Conservation (phyloP, 495 filamentous ascomycete genomes). For the Filosporella fistucella region DNA sequence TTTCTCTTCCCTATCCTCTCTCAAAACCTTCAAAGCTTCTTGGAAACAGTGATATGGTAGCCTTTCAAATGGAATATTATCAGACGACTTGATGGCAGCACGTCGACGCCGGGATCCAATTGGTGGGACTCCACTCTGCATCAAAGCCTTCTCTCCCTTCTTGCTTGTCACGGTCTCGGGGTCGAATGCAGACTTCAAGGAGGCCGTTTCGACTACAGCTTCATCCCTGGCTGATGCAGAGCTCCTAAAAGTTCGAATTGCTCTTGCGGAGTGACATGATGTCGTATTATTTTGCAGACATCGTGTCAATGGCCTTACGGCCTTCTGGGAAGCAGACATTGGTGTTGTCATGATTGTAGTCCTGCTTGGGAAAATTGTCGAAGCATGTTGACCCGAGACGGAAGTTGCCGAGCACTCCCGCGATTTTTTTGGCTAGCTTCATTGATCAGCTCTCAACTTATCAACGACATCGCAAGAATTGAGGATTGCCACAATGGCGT, state of each 20-base stretch:
- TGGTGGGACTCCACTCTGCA: slow-evolving; percentile 52
- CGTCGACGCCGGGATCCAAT: slow-evolving; percentile 82
- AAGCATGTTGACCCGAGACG: slow-evolving; percentile 14
- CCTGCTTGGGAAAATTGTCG: slow-evolving; percentile 18
- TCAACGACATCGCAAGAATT: not conserved
- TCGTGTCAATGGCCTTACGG: slow-evolving; percentile 60
- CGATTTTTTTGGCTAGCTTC: slow-evolving; percentile 19
- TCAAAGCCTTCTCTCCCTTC: slow-evolving; percentile 55
- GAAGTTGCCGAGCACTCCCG: slow-evolving; percentile 20
- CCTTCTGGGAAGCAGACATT: slow-evolving; percentile 69
- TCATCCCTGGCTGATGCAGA: slow-evolving; percentile 36
- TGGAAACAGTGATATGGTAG: slow-evolving; percentile 97
- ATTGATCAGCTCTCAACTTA: not conserved
- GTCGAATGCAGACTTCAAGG: slow-evolving; percentile 27
- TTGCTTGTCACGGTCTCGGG: slow-evolving; percentile 30
- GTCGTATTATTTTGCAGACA: slow-evolving; percentile 48
- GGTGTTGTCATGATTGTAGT: slow-evolving; percentile 19
- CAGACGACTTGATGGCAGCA: slow-evolving; percentile 63
- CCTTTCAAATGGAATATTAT: slow-evolving; percentile 83
- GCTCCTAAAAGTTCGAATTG: slow-evolving; percentile 42
- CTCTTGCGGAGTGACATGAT: slow-evolving; percentile 27
- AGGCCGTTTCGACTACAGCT: slow-evolving; percentile 24
- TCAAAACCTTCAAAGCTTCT: slow-evolving; percentile 80
- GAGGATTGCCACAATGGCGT: slow-evolving; percentile 23
- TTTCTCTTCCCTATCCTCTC: slow-evolving; percentile 79